A percentile compares a stretch with the other conserved stretches of the same genome.
Conservation (phyloP, 768 basidiomycete genomes). For the Rhizopogon rudus region DNA sequence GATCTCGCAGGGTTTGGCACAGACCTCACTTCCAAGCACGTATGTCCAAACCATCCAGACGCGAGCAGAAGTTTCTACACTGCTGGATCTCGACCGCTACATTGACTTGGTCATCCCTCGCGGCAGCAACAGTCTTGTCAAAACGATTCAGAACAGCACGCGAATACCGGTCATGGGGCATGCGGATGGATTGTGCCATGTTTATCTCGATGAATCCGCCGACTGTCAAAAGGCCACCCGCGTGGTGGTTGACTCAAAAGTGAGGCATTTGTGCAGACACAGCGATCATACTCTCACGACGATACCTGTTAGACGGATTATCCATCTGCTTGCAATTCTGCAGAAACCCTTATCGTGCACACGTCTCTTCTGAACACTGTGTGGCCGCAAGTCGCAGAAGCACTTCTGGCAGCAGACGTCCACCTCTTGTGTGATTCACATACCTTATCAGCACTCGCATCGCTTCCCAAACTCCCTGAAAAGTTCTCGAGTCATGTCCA, state of each 20-base stretch:
- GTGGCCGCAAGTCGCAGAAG: constrained; percentile 77
- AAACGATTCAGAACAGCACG: constrained; percentile 83
- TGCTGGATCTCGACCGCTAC: constrained; percentile 83
- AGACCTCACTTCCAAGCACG: constrained; percentile 65
- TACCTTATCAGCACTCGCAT: constrained; percentile 54
- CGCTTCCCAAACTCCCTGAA: constrained; percentile 23
- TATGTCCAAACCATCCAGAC: constrained; percentile 94
- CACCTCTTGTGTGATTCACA: constrained; percentile 73
- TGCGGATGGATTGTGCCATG: constrained; percentile 90
- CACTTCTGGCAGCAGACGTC: constrained; percentile 66
- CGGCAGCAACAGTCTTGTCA: constrained; percentile 88
- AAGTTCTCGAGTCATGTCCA: constrained; percentile 45
- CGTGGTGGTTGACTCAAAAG: constrained; percentile 89
- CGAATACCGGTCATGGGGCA: constrained; percentile 99
- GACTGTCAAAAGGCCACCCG: constrained; percentile 74
- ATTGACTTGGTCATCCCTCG: constrained; percentile 97
- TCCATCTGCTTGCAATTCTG: constrained; percentile 93
- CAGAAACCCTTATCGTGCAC: constrained; percentile 87
- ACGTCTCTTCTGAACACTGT: constrained; percentile 60
- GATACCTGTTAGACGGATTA: constrained; percentile 66
- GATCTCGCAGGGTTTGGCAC: constrained; percentile 72
- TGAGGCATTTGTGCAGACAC: constrained; percentile 24
- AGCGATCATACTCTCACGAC: constrained; percentile 1
- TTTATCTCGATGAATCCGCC: constrained; percentile 85
- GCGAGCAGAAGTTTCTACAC: constrained; percentile 81